Evolutionary conservation across 75 land plant species (phyloP).

Genomic region (Gnetum montanum): DNA sequence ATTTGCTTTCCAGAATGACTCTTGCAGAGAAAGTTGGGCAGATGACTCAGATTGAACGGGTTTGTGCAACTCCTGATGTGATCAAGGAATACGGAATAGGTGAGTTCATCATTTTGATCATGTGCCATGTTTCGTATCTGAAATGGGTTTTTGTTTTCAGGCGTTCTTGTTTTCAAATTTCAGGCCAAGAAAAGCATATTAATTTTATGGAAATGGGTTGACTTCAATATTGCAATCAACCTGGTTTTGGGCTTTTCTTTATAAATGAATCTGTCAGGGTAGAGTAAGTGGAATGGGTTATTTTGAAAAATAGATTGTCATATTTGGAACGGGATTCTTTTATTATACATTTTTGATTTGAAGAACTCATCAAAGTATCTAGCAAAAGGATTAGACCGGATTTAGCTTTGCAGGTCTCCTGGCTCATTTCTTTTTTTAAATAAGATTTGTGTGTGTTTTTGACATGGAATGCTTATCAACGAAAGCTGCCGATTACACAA

Average conservation of each 20-base stretch:
- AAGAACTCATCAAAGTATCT: no score
- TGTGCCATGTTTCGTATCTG: background rate
- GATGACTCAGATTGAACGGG: slow-evolving; percentile 62
- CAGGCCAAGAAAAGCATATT: no score
- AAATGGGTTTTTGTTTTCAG: background rate
- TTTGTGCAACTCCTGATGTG: slow-evolving; percentile 20
- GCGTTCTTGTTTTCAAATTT: no score
- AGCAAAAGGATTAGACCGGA: no score
- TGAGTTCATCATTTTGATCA: slow-evolving; percentile 1
- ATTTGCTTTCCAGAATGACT: slow-evolving; percentile 49
- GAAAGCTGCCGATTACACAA: no score
- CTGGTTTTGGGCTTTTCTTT: background rate
- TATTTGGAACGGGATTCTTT: no score
- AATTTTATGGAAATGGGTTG: background rate
- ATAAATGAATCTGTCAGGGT: no score
- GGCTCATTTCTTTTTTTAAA: background rate
- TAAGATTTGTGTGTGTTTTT: background rate
- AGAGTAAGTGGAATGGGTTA: no score
- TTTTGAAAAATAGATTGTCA: no score
- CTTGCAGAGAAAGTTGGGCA: slow-evolving; percentile 64
- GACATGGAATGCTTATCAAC: background rate
- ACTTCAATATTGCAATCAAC: background rate
- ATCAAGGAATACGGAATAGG: slow-evolving; percentile 40
- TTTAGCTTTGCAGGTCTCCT: background rate
- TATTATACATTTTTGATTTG: no score